Conservation (phyloP, 192 early-diverging fungal genomes). For the Phycomyces blakesleeanus region DNA sequence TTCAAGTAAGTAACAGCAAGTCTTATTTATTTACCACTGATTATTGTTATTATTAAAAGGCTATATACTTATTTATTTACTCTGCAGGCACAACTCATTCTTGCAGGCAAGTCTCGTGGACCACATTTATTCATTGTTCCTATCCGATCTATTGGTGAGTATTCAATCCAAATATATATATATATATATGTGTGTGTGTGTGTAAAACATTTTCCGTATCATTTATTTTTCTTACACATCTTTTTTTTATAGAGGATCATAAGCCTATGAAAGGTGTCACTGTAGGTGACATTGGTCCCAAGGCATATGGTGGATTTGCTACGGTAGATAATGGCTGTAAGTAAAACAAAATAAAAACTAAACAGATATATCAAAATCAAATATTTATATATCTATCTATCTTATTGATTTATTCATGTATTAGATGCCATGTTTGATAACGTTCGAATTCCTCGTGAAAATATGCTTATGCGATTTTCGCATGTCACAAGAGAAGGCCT, state of each 20-base stretch:
- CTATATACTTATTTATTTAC: neutral
- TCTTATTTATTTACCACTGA: too few species aligned
- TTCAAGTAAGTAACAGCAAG: conserved; percentile 39
- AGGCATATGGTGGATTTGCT: conserved; percentile 65
- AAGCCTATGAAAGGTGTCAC: conserved; percentile 66
- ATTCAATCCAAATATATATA: neutral
- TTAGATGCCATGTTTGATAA: conserved; percentile 62
- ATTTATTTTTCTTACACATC: too few species aligned
- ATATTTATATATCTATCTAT: neutral
- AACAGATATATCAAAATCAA: too few species aligned
- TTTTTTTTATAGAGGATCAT: conserved; percentile 42
- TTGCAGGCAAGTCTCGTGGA: conserved; percentile 64
- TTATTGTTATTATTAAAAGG: too few species aligned
- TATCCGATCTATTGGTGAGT: conserved; percentile 55
- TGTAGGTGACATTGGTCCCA: conserved; percentile 80
- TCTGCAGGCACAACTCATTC: conserved; percentile 60
- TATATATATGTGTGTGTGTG: neutral
- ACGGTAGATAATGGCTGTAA: conserved; percentile 79
- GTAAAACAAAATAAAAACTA: too few species aligned
- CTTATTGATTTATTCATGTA: too few species aligned
- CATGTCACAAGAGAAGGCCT: conserved; percentile 63
- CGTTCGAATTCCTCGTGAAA: conserved; percentile 68
- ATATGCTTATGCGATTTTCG: conserved; percentile 82
- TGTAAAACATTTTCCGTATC: neutral
- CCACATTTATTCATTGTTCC: conserved; percentile 78